Evolutionary conservation across 2,329 filamentous ascomycete species (phyloP).

Genomic region (Cadophora gregata): DNA sequence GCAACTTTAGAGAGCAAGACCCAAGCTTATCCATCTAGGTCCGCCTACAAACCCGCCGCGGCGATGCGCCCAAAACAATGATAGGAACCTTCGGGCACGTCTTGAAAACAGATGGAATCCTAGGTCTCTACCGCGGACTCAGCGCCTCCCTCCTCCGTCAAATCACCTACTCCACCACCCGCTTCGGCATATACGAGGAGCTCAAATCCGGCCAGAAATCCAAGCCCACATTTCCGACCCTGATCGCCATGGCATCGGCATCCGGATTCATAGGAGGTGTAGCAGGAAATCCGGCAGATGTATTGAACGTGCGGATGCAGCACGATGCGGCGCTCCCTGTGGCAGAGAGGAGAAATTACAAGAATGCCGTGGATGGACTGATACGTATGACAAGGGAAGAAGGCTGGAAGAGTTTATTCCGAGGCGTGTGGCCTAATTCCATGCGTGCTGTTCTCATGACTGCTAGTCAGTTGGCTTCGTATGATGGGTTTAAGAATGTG

Average conservation of each 20-base stretch:
- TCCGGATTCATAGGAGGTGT: conserved; percentile 90
- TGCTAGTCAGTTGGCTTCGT: conserved; percentile 80
- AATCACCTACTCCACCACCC: conserved; percentile 93
- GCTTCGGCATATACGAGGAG: conserved; percentile 96
- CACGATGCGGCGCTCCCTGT: conserved; percentile 81
- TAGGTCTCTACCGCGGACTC: conserved; percentile 87
- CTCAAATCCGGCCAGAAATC: conserved; percentile 70
- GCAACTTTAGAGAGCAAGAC: not conserved
- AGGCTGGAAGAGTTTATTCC: conserved; percentile 76
- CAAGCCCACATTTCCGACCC: conserved; percentile 72
- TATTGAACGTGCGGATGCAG: conserved; percentile 98
- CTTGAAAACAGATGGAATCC: conserved; percentile 73
- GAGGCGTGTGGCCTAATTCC: conserved; percentile 84
- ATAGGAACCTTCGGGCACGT: conserved; percentile 85
- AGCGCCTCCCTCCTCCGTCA: conserved; percentile 93
- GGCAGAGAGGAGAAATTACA: conserved; percentile 83
- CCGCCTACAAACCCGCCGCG: conserved; percentile 82
- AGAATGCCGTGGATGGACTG: conserved; percentile 85
- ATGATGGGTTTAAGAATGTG: conserved; percentile 79
- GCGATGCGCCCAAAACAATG: conserved; percentile 81
- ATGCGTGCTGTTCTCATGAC: conserved; percentile 88
- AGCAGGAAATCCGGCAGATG: conserved; percentile 92
- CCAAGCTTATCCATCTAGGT: conserved; percentile 60
- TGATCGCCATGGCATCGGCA: conserved; percentile 80
- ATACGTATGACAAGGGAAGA: conserved; percentile 87